Conservation (phyloP, 495 filamentous ascomycete genomes). For the Jackrogersella multiformis region DNA sequence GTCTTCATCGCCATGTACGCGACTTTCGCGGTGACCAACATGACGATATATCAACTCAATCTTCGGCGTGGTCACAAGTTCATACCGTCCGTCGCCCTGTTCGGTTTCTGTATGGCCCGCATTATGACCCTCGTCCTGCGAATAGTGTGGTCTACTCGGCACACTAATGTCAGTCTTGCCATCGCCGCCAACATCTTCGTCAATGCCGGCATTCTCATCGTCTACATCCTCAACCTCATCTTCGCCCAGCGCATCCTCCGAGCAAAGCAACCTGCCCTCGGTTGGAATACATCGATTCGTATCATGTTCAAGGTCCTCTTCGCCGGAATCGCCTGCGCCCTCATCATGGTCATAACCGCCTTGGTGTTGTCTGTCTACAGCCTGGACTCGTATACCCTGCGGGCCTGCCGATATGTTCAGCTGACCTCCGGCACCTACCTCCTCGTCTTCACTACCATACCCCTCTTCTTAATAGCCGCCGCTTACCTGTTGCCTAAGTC, state of each 20-base stretch:
- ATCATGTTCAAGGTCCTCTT: slow-evolving; percentile 66
- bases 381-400: slow-evolving; percentile 58
- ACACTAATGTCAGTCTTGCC: slow-evolving; percentile 63
- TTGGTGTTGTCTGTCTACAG: slow-evolving; percentile 73
- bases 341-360: slow-evolving; percentile 76
- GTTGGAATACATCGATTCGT: slow-evolving; percentile 66
- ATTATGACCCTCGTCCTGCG: slow-evolving; percentile 72
- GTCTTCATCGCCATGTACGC: slow-evolving; percentile 76
- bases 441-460: slow-evolving; percentile 75
- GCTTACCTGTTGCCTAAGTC: slow-evolving; percentile 59
- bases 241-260: slow-evolving; percentile 82
- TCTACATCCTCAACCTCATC: slow-evolving; percentile 83
- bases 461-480: slow-evolving; percentile 69
- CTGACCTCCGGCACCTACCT: slow-evolving; percentile 74
- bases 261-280: slow-evolving; percentile 73
- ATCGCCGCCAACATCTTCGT: slow-evolving; percentile 82
- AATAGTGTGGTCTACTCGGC: slow-evolving; percentile 65
- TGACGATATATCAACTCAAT: slow-evolving; percentile 73
- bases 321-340: slow-evolving; percentile 63
- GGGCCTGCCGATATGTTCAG: slow-evolving; percentile 68
- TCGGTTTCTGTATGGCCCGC: slow-evolving; percentile 85
- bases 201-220: slow-evolving; percentile 76
- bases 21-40: slow-evolving; percentile 65
- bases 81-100: slow-evolving; percentile 70
- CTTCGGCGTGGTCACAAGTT: slow-evolving; percentile 70